Evolutionary conservation across 1,284 basidiomycete species (phyloP).

Genomic region (Melanopsichium pennsylvanicum): DNA sequence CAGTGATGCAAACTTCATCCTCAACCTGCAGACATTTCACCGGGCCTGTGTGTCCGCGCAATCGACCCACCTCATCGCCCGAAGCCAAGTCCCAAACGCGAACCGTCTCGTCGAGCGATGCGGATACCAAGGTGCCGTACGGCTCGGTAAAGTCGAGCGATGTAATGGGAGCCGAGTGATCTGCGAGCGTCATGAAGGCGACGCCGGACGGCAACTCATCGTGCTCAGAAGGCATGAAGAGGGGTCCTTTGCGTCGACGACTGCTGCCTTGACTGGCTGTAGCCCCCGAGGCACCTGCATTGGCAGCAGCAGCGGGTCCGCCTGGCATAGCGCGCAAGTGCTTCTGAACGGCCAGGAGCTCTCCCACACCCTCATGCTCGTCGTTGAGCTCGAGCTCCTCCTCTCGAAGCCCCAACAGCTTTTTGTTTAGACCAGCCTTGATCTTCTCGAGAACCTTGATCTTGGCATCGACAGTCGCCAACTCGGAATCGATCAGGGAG

Average conservation of each 20-base stretch:
- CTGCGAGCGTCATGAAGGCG: constrained; percentile 92
- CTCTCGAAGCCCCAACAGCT: constrained; percentile 86
- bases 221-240: constrained; percentile 96
- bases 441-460: constrained; percentile 80
- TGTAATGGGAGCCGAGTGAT: constrained; percentile 81
- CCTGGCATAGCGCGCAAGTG: constrained; percentile 62
- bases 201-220: constrained; percentile 91
- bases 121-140: constrained; percentile 87
- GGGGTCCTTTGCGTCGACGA: constrained; percentile 70
- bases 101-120: constrained; percentile 72
- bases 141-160: constrained; percentile 95
- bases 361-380: constrained; percentile 66
- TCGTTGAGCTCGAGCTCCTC: constrained; percentile 95
- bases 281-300: constrained; percentile 32
- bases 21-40: constrained; percentile 95
- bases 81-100: constrained; percentile 86
- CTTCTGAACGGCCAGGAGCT: constrained; percentile 59
- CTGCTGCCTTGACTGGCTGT: constrained; percentile 38
- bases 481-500: constrained; percentile 46
- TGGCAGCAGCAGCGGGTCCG: constrained; percentile 54
- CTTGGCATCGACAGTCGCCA: constrained; percentile 53
- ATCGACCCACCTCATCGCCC: constrained; percentile 67
- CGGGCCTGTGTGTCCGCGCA: constrained; percentile 57
- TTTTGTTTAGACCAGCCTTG: constrained; percentile 79
- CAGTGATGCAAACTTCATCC: constrained; percentile 87